Conservation (phyloP, 2,329 filamentous ascomycete species). For the Bertia moriformis region DNA sequence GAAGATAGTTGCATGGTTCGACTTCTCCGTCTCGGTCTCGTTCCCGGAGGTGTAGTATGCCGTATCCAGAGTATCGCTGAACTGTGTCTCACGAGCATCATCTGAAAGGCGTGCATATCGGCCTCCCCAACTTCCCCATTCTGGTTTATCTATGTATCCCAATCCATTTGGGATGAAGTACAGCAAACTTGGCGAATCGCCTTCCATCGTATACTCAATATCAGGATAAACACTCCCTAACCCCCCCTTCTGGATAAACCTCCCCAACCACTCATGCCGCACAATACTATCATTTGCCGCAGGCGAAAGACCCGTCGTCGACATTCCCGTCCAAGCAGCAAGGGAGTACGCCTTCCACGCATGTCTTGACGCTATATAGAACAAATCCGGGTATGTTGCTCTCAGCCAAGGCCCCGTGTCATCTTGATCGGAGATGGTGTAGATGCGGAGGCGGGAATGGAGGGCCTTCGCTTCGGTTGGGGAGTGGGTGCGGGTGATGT, state of each 20-base stretch:
- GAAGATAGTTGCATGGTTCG: slow-evolving; percentile 22
- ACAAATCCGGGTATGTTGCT: slow-evolving; percentile 33
- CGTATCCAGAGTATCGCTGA: slow-evolving; percentile 14
- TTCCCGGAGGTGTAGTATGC: slow-evolving; percentile 12
- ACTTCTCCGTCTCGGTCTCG: slow-evolving; percentile 11
- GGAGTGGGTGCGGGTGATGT: slow-evolving; percentile 15
- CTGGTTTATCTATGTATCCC: slow-evolving; percentile 25
- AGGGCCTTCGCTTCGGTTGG: slow-evolving; percentile 17
- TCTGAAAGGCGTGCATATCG: slow-evolving; percentile 27
- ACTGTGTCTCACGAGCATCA: neutral
- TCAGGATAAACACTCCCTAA: neutral
- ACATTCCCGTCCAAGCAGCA: slow-evolving; percentile 41
- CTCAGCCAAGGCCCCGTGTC: slow-evolving; percentile 41
- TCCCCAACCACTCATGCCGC: slow-evolving; percentile 32
- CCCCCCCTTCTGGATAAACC: slow-evolving; percentile 38
- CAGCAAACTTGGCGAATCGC: slow-evolving; percentile 33
- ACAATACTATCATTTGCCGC: slow-evolving; percentile 32
- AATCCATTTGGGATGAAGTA: slow-evolving; percentile 32
- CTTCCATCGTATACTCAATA: slow-evolving; percentile 6
- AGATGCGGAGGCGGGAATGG: slow-evolving; percentile 28
- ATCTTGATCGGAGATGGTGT: slow-evolving; percentile 44
- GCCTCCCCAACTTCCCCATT: slow-evolving; percentile 33
- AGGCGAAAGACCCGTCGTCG: too few species aligned
- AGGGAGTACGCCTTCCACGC: slow-evolving; percentile 37
- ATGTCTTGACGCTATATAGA: slow-evolving; percentile 39